These are phyloP conservation scores for Rhinocladiella mackenziei DNA, from an alignment of 2,329 filamentous ascomycete species.

Conservation along the genomic window DNA sequence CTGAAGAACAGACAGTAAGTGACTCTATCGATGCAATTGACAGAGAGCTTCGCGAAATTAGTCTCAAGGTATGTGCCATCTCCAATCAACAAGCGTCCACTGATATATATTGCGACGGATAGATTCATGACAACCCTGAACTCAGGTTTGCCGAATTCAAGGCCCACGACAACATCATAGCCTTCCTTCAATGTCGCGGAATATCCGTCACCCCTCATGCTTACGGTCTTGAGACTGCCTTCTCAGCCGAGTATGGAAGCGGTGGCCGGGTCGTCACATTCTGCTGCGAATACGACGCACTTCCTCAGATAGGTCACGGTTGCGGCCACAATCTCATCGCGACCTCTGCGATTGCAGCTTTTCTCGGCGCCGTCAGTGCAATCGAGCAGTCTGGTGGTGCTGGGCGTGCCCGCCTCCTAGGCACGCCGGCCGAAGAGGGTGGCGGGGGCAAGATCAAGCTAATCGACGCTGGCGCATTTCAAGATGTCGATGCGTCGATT, in stretches of 20 bases:
- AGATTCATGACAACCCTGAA: slow-evolving; percentile 45
- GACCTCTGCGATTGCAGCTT: slow-evolving; percentile 38
- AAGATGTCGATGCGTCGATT: slow-evolving; percentile 37
- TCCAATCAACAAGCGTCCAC: too few relatives aligned
- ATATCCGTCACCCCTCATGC: slow-evolving; percentile 44
- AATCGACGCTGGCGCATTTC: slow-evolving; percentile 44
- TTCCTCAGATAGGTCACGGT: slow-evolving; percentile 40
- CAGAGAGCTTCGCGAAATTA: too few relatives aligned
- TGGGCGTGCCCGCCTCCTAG: slow-evolving; percentile 36
- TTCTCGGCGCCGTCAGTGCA: slow-evolving; percentile 34
- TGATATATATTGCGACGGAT: too few relatives aligned
- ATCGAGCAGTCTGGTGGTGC: slow-evolving; percentile 25
- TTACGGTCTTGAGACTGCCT: slow-evolving; percentile 51
- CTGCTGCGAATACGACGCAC: slow-evolving; percentile 43
- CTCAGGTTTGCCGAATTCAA: slow-evolving; percentile 49
- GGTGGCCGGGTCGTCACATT: slow-evolving; percentile 37
- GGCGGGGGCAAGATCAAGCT: slow-evolving; percentile 41
- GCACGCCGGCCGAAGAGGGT: slow-evolving; percentile 40
- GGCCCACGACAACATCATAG: slow-evolving; percentile 49
- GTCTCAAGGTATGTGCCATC: too few relatives aligned
- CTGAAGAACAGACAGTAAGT: too few relatives aligned
- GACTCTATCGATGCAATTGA: too few relatives aligned
- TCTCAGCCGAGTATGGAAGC: slow-evolving; percentile 45
- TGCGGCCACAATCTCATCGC: slow-evolving; percentile 42
- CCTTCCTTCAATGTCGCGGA: slow-evolving; percentile 38